Evolutionary conservation across 176 grass and related monocot species (phyloP).

Genomic region (Musa acuminata): DNA sequence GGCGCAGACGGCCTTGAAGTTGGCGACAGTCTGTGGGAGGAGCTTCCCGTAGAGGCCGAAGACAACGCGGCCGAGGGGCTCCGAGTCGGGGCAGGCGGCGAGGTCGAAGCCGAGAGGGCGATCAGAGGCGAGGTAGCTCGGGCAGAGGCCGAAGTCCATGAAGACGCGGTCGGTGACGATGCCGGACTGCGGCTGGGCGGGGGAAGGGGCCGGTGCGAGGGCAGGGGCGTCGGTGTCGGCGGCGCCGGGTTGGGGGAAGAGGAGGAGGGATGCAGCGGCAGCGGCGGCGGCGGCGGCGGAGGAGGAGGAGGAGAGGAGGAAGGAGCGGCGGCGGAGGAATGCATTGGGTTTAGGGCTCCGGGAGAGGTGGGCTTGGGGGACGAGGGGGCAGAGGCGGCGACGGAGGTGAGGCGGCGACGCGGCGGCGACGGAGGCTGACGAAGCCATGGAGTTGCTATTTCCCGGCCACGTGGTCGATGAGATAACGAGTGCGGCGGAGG

Average conservation of each 20-base stretch:
- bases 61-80: conserved; percentile 73
- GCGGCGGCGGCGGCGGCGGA: not conserved
- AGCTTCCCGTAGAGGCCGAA: conserved; percentile 84
- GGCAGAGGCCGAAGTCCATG: conserved; percentile 88
- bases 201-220: conserved; percentile 8
- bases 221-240: not conserved
- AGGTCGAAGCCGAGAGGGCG: conserved; percentile 61
- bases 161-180: conserved; percentile 71
- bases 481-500: conserved; percentile 5
- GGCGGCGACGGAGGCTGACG: not conserved
- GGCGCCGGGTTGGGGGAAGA: conserved; percentile 7
- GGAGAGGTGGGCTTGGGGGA: conserved; percentile 1
- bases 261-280: conserved; percentile 16
- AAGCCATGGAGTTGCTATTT: not conserved
- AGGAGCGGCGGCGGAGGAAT: conserved; percentile 8
- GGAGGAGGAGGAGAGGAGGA: conserved; percentile 26
- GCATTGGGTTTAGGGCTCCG: not conserved
- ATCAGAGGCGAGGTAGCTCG: conserved; percentile 69
- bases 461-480: not conserved
- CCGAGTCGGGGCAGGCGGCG: conserved; percentile 69
- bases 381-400: conserved; percentile 14
- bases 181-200: conserved; percentile 25
- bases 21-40: conserved; percentile 57
- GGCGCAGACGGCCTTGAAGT: conserved; percentile 68
- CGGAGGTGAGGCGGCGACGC: conserved; percentile 4